Evolutionary conservation across 208 protist genomes (phyloP).

Genomic region (Acanthamoeba healyi): DNA sequence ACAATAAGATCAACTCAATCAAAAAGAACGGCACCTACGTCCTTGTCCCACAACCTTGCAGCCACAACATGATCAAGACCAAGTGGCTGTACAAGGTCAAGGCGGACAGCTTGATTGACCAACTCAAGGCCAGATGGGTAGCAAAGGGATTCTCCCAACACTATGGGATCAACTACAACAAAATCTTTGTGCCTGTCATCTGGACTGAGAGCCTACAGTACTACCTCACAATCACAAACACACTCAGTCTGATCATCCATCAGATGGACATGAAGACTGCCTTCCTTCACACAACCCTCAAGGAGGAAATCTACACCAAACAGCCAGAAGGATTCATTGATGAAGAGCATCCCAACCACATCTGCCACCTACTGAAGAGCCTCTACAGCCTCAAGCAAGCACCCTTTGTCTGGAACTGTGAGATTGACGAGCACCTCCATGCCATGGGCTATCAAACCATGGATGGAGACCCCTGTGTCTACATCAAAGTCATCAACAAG

Average conservation of each 20-base stretch:
- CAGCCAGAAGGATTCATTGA: constrained; percentile 7
- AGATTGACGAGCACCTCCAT: not conserved
- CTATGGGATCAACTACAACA: not conserved
- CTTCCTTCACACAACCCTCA: not conserved
- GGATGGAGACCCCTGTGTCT: not conserved
- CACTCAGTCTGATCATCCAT: not conserved
- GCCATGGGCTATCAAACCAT: not conserved
- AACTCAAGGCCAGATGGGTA: not conserved
- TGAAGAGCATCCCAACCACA: not conserved
- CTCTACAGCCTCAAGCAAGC: constrained; percentile 59
- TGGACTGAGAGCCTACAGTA: not conserved
- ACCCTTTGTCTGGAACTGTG: not conserved
- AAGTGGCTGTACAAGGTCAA: not conserved
- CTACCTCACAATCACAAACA: not conserved
- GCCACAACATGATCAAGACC: not conserved
- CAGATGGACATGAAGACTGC: constrained; percentile 40
- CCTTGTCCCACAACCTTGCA: not conserved
- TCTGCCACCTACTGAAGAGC: not conserved
- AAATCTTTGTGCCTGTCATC: not conserved
- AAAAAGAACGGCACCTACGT: not conserved
- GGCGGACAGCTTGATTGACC: not conserved
- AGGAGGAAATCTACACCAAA: not conserved
- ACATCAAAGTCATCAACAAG: not conserved
- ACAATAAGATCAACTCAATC: no score
- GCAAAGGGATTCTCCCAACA: not conserved